These are phyloP conservation scores for Solanum hybrid DNA, from an alignment of 305 asterid species.

Conservation along the genomic window DNA sequence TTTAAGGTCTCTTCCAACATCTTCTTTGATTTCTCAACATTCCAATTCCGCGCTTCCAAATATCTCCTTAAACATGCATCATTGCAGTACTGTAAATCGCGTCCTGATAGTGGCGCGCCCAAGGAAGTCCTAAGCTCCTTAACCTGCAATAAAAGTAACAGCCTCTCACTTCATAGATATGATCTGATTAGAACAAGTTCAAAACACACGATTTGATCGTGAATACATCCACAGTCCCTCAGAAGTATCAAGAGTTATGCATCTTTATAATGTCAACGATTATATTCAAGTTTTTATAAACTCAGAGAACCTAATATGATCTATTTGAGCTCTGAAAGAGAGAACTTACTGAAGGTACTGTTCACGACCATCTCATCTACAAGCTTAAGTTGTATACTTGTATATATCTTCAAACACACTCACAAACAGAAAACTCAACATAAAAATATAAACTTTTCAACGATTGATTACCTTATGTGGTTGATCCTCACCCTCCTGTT, in stretches of 20 bases:
- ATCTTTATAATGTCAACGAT: neutral
- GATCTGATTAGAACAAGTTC: neutral
- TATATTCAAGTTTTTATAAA: neutral
- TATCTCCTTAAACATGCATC: constrained; percentile 80
- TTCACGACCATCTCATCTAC: neutral
- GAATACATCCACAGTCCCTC: neutral
- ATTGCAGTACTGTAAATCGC: constrained; percentile 48
- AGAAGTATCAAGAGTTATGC: neutral
- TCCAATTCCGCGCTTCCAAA: constrained; percentile 83
- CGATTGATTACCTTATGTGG: constrained; percentile 43
- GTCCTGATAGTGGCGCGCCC: constrained; percentile 57
- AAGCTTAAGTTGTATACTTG: neutral
- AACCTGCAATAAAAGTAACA: constrained; percentile 29
- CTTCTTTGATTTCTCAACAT: constrained; percentile 69
- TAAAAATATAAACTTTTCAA: neutral
- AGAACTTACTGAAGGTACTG: neutral
- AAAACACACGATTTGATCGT: neutral
- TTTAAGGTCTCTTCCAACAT: constrained; percentile 82
- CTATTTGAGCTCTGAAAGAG: neutral
- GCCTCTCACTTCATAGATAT: neutral
- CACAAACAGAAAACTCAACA: neutral
- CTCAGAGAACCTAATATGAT: neutral
- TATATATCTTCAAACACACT: neutral
- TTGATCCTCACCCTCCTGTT: constrained; percentile 30
- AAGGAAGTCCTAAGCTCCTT: constrained; percentile 65